Evolutionary conservation across 164 flowering plant genomes (phyloP).

Genomic region (Dillenia suffruticosa): DNA sequence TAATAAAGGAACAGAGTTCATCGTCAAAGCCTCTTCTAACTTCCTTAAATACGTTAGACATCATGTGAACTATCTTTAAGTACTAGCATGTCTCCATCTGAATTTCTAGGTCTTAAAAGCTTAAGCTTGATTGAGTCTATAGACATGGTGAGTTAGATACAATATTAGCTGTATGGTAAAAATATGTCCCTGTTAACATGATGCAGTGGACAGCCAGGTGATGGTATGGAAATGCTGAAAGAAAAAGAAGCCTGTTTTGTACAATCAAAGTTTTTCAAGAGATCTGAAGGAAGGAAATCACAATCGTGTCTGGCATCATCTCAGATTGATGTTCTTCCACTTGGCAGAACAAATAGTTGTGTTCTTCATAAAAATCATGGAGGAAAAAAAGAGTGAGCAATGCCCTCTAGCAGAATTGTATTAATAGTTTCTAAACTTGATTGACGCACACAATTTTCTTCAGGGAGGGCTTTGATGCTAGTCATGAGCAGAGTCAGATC

Average conservation of each 20-base stretch:
- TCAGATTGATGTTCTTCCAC: constrained; percentile 5
- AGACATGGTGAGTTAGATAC: neutral
- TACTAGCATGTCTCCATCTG: neutral
- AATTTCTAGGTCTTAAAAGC: neutral
- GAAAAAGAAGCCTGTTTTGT: constrained; percentile 18
- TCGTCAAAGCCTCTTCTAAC: constrained; percentile 12
- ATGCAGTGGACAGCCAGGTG: constrained; percentile 25
- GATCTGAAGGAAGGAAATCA: constrained; percentile 20
- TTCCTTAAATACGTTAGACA: constrained; percentile 28
- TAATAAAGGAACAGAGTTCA: constrained; percentile 17
- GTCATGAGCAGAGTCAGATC: constrained; percentile 20
- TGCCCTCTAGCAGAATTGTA: too few species aligned
- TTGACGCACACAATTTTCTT: neutral
- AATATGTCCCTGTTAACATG: constrained; percentile 3
- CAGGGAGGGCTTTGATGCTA: constrained; percentile 21
- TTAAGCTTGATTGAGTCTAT: neutral
- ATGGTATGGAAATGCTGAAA: constrained; percentile 11
- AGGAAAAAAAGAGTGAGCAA: constrained; percentile 23
- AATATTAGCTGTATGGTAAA: neutral
- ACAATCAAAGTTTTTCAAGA: constrained; percentile 18
- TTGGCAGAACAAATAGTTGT: constrained; percentile 14
- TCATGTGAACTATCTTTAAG: neutral
- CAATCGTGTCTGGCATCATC: constrained; percentile 10
- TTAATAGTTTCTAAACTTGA: too few species aligned
- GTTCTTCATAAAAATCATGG: constrained; percentile 7